These are phyloP conservation scores for Debaryomyces udenii DNA, from an alignment of 1,139 yeast species.

Conservation along the genomic window DNA sequence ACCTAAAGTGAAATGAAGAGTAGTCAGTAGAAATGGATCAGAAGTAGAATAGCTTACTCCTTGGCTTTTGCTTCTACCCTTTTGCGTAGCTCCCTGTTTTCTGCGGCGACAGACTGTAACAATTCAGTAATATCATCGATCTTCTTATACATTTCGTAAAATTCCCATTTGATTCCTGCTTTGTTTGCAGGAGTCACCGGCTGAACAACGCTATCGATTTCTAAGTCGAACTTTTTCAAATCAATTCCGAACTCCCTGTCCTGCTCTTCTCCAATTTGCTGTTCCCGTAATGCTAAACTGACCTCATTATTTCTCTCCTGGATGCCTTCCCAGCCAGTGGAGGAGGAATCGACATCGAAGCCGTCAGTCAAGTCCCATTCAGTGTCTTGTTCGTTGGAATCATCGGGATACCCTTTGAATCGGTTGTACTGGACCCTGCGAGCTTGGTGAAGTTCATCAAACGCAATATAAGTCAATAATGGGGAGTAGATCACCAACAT, in stretches of 20 bases:
- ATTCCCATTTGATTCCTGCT: conserved; percentile 69
- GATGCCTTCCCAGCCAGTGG: conserved; percentile 41
- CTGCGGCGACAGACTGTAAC: conserved; percentile 45
- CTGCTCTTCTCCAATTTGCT: conserved; percentile 64
- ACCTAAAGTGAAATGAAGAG: too few species aligned
- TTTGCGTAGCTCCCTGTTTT: conserved; percentile 41
- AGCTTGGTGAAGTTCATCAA: conserved; percentile 67
- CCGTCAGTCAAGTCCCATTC: conserved; percentile 90
- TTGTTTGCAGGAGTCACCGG: conserved; percentile 59
- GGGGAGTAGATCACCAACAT: conserved; percentile 75
- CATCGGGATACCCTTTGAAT: conserved; percentile 66
- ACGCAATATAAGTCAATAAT: conserved; percentile 58
- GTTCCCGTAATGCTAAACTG: conserved; percentile 46
- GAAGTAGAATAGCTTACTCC: too few species aligned
- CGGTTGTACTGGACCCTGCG: conserved; percentile 74
- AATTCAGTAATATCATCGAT: conserved; percentile 47
- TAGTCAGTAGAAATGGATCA: too few species aligned
- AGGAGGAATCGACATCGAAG: conserved; percentile 44
- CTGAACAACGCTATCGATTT: conserved; percentile 53
- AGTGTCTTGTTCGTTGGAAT: conserved; percentile 75
- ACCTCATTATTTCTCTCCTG: conserved; percentile 42
- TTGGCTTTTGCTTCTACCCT: conserved; percentile 10
- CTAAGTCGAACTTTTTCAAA: conserved; percentile 49
- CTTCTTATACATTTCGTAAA: conserved; percentile 55
- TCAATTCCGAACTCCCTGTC: conserved; percentile 70